These are phyloP conservation scores for Sistotremastrum suecicum DNA, from an alignment of 768 basidiomycete genomes.

Conservation along the genomic window DNA sequence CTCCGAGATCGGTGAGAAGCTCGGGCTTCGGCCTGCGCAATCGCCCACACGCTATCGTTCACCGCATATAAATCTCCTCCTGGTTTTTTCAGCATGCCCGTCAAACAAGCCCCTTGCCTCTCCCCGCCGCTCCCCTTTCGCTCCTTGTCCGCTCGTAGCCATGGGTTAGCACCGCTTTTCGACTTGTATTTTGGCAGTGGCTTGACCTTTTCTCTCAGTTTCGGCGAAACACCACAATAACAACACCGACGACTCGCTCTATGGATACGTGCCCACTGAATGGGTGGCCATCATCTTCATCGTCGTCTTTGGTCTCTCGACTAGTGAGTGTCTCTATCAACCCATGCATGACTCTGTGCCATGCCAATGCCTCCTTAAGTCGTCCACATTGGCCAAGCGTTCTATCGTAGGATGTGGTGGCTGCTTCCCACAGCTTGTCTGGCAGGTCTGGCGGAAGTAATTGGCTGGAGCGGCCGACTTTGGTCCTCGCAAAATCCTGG, in stretches of 20 bases:
- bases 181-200: too few relatives aligned
- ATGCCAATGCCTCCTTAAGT: conserved; percentile 18
- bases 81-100: too few relatives aligned
- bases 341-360: not conserved
- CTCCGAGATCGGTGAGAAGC: too few relatives aligned
- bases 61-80: too few relatives aligned
- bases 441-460: conserved; percentile 33
- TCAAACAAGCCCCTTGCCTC: too few relatives aligned
- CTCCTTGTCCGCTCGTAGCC: too few relatives aligned
- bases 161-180: too few relatives aligned
- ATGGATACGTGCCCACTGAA: conserved; percentile 23
- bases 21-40: too few relatives aligned
- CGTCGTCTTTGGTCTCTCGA: conserved; percentile 18
- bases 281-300: conserved; percentile 24
- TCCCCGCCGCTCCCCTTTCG: too few relatives aligned
- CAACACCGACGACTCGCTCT: conserved; percentile 3
- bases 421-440: conserved; percentile 33
- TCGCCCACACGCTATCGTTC: too few relatives aligned
- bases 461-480: conserved; percentile 42
- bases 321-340: conserved; percentile 9
- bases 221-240: too few relatives aligned
- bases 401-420: conserved; percentile 35
- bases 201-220: too few relatives aligned
- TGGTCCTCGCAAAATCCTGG: conserved; percentile 27
- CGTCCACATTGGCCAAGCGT: conserved; percentile 30